These are phyloP conservation scores for Ocimum tenuiflorum DNA, from an alignment of 257 asterid genomes.

Conservation along the genomic window DNA sequence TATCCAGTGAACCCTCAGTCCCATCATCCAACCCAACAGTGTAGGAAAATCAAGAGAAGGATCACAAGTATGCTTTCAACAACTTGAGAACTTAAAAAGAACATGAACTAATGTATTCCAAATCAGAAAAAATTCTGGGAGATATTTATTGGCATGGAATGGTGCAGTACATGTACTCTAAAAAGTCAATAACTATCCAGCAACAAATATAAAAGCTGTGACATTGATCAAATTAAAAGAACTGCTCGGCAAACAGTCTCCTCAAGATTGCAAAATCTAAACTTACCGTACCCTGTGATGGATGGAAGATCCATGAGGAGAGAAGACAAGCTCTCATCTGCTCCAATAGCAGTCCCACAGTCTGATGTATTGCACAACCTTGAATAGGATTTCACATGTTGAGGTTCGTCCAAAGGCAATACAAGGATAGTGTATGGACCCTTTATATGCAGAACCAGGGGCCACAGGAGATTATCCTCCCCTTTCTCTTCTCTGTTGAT, in stretches of 20 bases:
- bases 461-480: slow-evolving; percentile 61
- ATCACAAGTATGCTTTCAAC: slow-evolving; percentile 7
- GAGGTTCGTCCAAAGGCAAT: slow-evolving; percentile 80
- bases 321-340: slow-evolving; percentile 63
- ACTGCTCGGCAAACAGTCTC: background rate
- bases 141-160: background rate
- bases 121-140: background rate
- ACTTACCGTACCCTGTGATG: slow-evolving; percentile 98
- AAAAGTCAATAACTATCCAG: background rate
- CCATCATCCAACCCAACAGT: background rate
- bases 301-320: slow-evolving; percentile 81
- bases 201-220: background rate
- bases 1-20: slow-evolving; percentile 2
- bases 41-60: slow-evolving; percentile 12
- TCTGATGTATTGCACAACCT: slow-evolving; percentile 61
- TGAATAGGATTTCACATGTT: slow-evolving; percentile 61
- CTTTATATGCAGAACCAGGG: slow-evolving; percentile 68
- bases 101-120: background rate
- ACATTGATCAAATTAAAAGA: slow-evolving; percentile 7
- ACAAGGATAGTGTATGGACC: slow-evolving; percentile 61
- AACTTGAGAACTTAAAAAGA: background rate
- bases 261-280: slow-evolving; percentile 24
- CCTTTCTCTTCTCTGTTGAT: slow-evolving; percentile 50
- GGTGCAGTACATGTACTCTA: background rate
- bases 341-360: slow-evolving; percentile 73